Conservation (phyloP, 139 green algal species). For the Zygnema cylindricum region DNA sequence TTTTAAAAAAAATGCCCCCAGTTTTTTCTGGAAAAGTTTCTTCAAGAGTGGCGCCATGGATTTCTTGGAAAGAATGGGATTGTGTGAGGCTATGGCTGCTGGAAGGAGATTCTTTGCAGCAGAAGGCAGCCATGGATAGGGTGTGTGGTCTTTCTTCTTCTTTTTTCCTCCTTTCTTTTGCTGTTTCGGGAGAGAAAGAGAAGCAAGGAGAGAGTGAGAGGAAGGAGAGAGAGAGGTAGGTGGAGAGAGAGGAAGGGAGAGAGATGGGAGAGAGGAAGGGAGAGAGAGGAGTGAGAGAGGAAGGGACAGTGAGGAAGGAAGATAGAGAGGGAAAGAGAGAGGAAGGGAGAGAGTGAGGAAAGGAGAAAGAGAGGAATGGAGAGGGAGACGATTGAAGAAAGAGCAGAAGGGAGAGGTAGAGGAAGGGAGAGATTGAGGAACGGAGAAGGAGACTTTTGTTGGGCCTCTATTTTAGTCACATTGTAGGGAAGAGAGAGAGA, state of each 20-base stretch:
- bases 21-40: too few relatives aligned
- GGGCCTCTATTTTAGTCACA: too few relatives aligned
- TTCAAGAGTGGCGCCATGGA: too few relatives aligned
- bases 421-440: background rate
- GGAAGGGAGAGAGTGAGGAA: background rate
- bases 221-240: background rate
- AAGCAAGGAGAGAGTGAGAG: background rate
- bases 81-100: background rate
- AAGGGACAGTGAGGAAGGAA: background rate
- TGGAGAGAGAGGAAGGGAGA: background rate
- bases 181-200: too few relatives aligned
- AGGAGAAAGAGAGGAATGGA: background rate
- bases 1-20: too few relatives aligned
- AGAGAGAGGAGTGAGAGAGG: background rate
- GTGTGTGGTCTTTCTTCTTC: background rate
- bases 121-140: background rate
- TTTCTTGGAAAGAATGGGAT: constrained; percentile 21
- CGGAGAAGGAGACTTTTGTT: background rate
- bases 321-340: background rate
- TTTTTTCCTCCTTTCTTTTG: too few relatives aligned
- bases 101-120: background rate
- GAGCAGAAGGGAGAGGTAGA: background rate
- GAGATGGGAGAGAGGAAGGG: background rate
- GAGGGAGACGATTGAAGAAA: background rate
- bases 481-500: background rate